Evolutionary conservation across 2,329 filamentous ascomycete genomes (phyloP).

Genomic region (Colletotrichum salicis): DNA sequence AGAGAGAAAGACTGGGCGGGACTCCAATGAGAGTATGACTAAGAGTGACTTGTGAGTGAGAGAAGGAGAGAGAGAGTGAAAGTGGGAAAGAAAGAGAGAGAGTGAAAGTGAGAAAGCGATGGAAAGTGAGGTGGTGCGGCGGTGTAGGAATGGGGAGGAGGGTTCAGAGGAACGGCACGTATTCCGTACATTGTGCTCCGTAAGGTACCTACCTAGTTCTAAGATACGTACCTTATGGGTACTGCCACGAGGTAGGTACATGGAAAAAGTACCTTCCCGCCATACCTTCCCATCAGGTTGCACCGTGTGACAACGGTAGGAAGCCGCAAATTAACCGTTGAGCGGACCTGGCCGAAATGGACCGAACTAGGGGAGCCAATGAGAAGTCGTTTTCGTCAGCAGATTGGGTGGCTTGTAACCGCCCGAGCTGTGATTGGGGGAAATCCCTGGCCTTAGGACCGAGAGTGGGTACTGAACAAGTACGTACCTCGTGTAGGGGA

Average conservation of each 20-base stretch:
- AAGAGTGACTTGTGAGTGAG: too few species aligned
- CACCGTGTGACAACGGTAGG: not conserved
- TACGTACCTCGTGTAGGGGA: constrained; percentile 9
- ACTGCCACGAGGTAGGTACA: too few species aligned
- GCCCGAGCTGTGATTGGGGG: constrained; percentile 8
- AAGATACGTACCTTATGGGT: too few species aligned
- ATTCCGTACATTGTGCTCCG: not conserved
- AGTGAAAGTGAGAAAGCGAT: not conserved
- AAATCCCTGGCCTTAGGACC: not conserved
- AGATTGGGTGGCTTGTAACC: not conserved
- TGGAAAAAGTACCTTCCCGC: too few species aligned
- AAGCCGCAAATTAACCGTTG: constrained; percentile 1
- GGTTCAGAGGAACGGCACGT: not conserved
- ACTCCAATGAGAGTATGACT: too few species aligned
- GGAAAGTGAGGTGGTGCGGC: too few species aligned
- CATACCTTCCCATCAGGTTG: too few species aligned
- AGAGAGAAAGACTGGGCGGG: too few species aligned
- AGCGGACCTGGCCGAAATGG: constrained; percentile 18
- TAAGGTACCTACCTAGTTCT: too few species aligned
- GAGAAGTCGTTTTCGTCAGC: not conserved
- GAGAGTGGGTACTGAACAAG: not conserved
- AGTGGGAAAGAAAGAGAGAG: not conserved
- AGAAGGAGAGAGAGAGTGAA: too few species aligned
- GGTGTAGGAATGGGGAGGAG: not conserved
- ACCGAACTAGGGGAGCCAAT: constrained; percentile 1